Conservation (phyloP, 2,329 filamentous ascomycete genomes). For the Colletotrichum nymphaeae region DNA sequence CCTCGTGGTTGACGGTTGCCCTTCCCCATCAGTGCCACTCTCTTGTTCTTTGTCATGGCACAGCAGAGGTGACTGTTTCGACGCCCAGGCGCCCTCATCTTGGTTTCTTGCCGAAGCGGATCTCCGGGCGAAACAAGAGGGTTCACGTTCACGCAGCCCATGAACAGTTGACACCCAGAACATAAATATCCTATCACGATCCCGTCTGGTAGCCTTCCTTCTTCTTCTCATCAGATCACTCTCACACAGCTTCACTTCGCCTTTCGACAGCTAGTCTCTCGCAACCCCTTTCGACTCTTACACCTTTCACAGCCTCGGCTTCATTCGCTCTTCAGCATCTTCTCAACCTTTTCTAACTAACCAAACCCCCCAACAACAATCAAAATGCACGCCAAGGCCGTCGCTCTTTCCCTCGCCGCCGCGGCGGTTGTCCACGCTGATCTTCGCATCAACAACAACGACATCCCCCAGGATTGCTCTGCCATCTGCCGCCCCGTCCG, state of each 20-base stretch:
- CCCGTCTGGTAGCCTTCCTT: slow-evolving; percentile 12
- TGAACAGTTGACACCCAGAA: slow-evolving; percentile 9
- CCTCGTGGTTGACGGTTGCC: background rate
- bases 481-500: slow-evolving; percentile 51
- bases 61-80: slow-evolving; percentile 23
- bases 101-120: slow-evolving; percentile 22
- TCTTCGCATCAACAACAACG: slow-evolving; percentile 46
- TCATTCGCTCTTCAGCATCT: slow-evolving; percentile 22
- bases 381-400: slow-evolving; percentile 43
- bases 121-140: slow-evolving; percentile 22
- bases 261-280: slow-evolving; percentile 36
- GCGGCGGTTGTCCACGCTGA: slow-evolving; percentile 46
- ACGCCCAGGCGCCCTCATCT: slow-evolving; percentile 1
- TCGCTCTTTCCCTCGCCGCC: slow-evolving; percentile 43
- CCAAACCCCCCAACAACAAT: background rate
- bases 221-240: slow-evolving; percentile 28
- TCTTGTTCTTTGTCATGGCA: slow-evolving; percentile 25
- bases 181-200: slow-evolving; percentile 36
- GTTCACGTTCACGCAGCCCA: slow-evolving; percentile 24
- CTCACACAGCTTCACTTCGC: slow-evolving; percentile 31
- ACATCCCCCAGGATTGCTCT: slow-evolving; percentile 48
- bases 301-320: slow-evolving; percentile 31
- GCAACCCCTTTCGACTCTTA: slow-evolving; percentile 7
- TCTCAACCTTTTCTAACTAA: background rate
- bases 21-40: slow-evolving; percentile 20